A percentile compares a stretch with the other conserved stretches of the same genome.
Conservation (phyloP, 208 protist species). For the Acanthamoeba culbertsoni region DNA sequence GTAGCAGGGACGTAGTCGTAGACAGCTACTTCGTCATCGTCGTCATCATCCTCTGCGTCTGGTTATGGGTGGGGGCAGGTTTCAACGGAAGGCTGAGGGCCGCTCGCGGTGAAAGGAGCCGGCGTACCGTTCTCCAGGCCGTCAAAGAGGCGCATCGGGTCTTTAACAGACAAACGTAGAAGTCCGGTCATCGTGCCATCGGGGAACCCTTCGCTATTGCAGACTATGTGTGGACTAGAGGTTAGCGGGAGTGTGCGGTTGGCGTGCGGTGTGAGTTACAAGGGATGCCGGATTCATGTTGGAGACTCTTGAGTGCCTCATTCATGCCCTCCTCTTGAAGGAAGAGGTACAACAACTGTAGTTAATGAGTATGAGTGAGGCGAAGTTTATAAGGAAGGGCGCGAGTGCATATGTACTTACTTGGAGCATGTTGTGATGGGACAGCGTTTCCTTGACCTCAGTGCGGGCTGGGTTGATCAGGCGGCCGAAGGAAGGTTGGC, state of each 20-base stretch:
- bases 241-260: not conserved
- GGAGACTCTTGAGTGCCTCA: not conserved
- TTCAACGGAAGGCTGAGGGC: not conserved
- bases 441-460: constrained; percentile 42
- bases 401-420: not conserved
- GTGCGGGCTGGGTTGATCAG: not conserved
- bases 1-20: not conserved
- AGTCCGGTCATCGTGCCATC: not conserved
- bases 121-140: not conserved
- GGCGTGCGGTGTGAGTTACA: not conserved
- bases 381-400: not conserved
- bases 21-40: not conserved
- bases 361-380: not conserved
- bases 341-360: not conserved
- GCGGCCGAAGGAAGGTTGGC: not conserved
- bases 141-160: not conserved
- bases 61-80: not conserved
- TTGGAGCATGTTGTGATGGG: not conserved
- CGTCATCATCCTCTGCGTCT: not conserved
- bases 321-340: constrained; percentile 9
- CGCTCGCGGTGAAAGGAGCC: not conserved
- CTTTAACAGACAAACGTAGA: not conserved
- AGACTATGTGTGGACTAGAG: not conserved
- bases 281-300: not conserved
- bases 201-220: not conserved